Evolutionary conservation across 1,284 basidiomycete genomes (phyloP), one percentile per base, ranked within the genome.

Genomic region (Ustilago bromivora): DNA sequence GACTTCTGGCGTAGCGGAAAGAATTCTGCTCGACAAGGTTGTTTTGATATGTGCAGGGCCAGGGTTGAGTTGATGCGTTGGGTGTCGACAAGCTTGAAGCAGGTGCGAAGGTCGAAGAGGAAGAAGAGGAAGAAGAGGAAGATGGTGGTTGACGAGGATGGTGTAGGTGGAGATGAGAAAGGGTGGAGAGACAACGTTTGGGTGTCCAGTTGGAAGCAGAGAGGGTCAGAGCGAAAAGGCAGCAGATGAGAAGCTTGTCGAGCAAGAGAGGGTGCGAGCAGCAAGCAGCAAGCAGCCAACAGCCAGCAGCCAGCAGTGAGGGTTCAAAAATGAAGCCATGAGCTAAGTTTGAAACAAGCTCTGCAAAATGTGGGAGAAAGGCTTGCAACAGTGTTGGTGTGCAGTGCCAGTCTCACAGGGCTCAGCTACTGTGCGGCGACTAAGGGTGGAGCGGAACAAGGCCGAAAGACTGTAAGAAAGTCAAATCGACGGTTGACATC

Each of bases 341-440:
- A 55, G 53, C 15, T 55, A 55, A 55, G 17, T 17, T 49, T 31
- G 28, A 40, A 31, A 40, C 40, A 43, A 32, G 40, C 38, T 38
- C 9, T 41, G 55, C 55, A 41, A 41, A 40, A 7, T 41, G n/a
- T 23, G 55, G 8, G 23, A 32, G 38, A 55, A 15, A 11, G 12
- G 10, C 9, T 31, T 17, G 51, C 51, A 52, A 52, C 28, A 40
- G 23, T 28, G 23, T 28, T 28, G 23, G 23, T 28, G 23, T 28
- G 23, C 23, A 28, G 23, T 28, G 23, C 23, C 23, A 28, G 23
- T 28, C 23, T 28, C 23, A 3, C 23, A 46, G 11, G 43, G 43
- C n/a, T 46, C 43, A 46, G 43, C 10, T 23, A 46, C 43, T 46
- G 51, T 52, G n/a, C 35, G 53, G 53, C 53, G 53, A 55, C 53